Conservation (phyloP, 768 basidiomycete genomes). For the Kwoniella sp. region DNA sequence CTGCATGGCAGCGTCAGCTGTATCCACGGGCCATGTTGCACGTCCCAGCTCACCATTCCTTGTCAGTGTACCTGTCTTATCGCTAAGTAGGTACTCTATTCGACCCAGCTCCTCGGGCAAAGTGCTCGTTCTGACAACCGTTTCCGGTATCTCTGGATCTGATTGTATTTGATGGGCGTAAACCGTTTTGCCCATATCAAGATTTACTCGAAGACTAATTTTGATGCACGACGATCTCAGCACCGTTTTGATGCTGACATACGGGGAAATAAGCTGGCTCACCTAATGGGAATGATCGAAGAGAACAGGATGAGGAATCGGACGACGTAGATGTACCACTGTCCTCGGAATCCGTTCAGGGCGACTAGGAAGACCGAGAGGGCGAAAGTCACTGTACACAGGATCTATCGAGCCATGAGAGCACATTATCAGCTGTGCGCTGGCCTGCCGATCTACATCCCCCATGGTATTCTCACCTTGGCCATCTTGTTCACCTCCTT, state of each 20-base stretch:
- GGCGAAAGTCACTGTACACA: conserved; percentile 90
- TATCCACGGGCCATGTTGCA: neutral
- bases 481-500: conserved; percentile 92
- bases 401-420: conserved; percentile 63
- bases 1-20: conserved; percentile 58
- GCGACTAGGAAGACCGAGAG: conserved; percentile 90
- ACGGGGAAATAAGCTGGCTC: conserved; percentile 41
- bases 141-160: conserved; percentile 87
- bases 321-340: conserved; percentile 95
- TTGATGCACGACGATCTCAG: neutral
- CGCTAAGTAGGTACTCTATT: conserved; percentile 92
- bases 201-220: conserved; percentile 96
- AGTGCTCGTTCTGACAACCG: conserved; percentile 96
- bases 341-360: conserved; percentile 90
- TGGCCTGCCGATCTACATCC: neutral
- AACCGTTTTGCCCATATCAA: conserved; percentile 99
- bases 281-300: conserved; percentile 99
- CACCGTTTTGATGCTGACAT: no score
- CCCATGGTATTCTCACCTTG: conserved; percentile 81
- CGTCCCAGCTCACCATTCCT: conserved; percentile 73
- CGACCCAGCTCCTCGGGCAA: conserved; percentile 94
- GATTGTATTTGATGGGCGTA: conserved; percentile 95
- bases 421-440: neutral
- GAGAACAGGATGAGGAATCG: conserved; percentile 97
- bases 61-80: conserved; percentile 97